Conservation (phyloP, 805 yeast genomes). For the Candida sonorensis region DNA sequence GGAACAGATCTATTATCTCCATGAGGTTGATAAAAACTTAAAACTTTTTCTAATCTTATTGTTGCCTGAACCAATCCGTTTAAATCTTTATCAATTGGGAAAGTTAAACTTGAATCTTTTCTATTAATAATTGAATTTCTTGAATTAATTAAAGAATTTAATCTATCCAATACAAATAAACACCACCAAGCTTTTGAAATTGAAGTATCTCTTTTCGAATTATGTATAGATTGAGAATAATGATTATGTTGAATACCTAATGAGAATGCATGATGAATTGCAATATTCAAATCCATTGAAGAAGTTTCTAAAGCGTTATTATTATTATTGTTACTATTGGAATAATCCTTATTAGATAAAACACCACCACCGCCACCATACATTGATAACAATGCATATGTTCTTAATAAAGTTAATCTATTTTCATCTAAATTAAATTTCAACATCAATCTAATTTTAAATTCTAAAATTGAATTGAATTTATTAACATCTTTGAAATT, state of each 20-base stretch:
- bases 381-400: conserved; percentile 29
- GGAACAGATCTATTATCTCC: conserved; percentile 21
- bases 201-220: conserved; percentile 12
- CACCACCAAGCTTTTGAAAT: conserved; percentile 32
- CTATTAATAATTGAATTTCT: conserved; percentile 31
- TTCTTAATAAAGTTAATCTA: conserved; percentile 29
- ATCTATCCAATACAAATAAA: conserved; percentile 32
- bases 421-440: conserved; percentile 33
- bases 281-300: conserved; percentile 29
- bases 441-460: conserved; percentile 29
- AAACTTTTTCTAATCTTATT: conserved; percentile 28
- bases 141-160: conserved; percentile 32
- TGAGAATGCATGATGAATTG: conserved; percentile 33
- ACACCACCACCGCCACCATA: conserved; percentile 30
- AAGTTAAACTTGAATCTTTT: conserved; percentile 31
- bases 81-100: conserved; percentile 23
- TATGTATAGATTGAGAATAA: conserved; percentile 6
- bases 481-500: conserved; percentile 5
- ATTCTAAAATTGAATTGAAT: conserved; percentile 23
- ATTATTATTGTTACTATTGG: neutral
- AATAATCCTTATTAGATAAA: neutral
- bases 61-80: conserved; percentile 27
- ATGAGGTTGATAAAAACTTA: conserved; percentile 31
- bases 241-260: conserved; percentile 32
- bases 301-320: conserved; percentile 22